Evolutionary conservation across 2,329 filamentous ascomycete genomes (phyloP).

Genomic region (Microdochium bolleyi): DNA sequence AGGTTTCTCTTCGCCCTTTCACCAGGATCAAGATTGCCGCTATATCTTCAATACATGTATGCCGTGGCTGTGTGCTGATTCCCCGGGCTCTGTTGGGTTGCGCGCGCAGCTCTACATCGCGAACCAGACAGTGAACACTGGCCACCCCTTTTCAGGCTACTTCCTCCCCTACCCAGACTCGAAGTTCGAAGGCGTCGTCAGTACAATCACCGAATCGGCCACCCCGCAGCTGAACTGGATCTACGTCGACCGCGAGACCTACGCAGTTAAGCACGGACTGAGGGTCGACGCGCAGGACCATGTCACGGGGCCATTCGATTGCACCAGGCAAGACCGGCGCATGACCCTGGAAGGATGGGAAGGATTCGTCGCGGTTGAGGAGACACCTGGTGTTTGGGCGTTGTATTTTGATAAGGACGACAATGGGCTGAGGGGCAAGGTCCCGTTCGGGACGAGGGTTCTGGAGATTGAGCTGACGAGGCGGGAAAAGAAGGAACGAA

Average conservation of each 20-base stretch:
- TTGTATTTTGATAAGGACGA: constrained; percentile 40
- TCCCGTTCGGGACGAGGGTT: constrained; percentile 37
- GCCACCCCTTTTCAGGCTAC: constrained; percentile 48
- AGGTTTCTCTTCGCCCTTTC: background rate
- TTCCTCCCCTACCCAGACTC: constrained; percentile 49
- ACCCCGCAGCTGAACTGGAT: constrained; percentile 41
- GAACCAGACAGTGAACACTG: constrained; percentile 24
- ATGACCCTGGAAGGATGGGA: constrained; percentile 41
- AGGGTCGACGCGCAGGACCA: constrained; percentile 32
- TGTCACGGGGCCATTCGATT: constrained; percentile 40
- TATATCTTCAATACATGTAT: background rate
- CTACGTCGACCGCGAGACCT: constrained; percentile 34
- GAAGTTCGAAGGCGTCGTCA: constrained; percentile 35
- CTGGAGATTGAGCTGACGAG: constrained; percentile 47
- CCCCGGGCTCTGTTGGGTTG: no score
- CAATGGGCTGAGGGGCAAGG: constrained; percentile 32
- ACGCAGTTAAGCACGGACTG: constrained; percentile 37
- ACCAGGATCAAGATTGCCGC: background rate
- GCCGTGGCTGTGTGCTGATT: no score
- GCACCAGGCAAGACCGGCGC: constrained; percentile 41
- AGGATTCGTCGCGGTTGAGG: constrained; percentile 38
- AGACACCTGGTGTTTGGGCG: constrained; percentile 33
- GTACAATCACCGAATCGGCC: constrained; percentile 38
- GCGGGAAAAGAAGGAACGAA: constrained; percentile 38
- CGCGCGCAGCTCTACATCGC: constrained; percentile 42